These are phyloP conservation scores for Colletotrichum tropicale DNA, from an alignment of 2,329 filamentous ascomycete species.

Conservation along the genomic window DNA sequence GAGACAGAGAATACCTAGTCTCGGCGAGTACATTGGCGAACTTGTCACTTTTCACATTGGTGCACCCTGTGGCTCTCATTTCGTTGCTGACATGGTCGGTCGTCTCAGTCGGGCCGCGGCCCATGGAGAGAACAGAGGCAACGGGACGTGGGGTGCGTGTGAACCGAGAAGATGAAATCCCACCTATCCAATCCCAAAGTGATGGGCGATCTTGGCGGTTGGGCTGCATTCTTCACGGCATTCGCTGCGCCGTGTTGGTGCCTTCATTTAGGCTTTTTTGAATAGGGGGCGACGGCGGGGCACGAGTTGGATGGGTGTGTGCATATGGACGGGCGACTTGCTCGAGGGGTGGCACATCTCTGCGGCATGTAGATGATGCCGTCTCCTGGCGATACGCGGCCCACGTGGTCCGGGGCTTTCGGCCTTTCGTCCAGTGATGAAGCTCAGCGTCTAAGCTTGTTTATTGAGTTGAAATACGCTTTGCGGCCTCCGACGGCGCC, in stretches of 20 bases:
- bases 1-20: neutral
- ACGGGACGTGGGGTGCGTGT: neutral
- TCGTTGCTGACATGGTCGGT: neutral
- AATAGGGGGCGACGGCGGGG: neutral
- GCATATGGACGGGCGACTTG: neutral
- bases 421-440: neutral
- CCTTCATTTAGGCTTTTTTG: neutral
- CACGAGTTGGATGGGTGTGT: neutral
- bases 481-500: neutral
- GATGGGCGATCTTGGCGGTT: neutral
- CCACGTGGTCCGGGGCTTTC: neutral
- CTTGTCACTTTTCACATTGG: neutral
- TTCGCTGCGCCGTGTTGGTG: neutral
- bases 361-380: neutral
- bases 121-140: neutral
- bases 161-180: neutral
- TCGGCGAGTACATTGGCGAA: neutral
- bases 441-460: neutral
- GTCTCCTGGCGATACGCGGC: neutral
- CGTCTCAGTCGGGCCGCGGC: neutral
- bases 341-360: neutral
- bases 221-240: neutral
- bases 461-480: neutral
- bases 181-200: neutral
- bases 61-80: neutral